A percentile compares a stretch with the other conserved stretches of the same genome.
Conservation (phyloP, 805 yeast species). For the Yarrowia keelungensis region DNA sequence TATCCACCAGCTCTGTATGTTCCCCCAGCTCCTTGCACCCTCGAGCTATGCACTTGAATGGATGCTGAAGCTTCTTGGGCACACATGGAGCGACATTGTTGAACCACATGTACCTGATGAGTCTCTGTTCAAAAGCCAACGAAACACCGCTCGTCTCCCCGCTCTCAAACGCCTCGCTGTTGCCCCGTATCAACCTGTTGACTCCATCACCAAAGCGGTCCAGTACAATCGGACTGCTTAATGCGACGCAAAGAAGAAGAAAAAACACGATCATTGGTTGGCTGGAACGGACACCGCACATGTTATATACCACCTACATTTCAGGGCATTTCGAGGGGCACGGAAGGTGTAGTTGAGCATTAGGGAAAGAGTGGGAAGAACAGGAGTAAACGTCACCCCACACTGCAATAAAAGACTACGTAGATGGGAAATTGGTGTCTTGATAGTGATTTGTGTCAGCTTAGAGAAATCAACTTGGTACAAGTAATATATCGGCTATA, state of each 20-base stretch:
- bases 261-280: constrained; percentile 11
- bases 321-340: constrained; percentile 20
- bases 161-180: constrained; percentile 10
- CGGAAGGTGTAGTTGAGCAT: constrained; percentile 2
- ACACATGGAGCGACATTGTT: constrained; percentile 34
- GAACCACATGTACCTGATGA: constrained; percentile 26
- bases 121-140: constrained; percentile 1
- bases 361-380: constrained; percentile 8
- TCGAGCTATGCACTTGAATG: constrained; percentile 14
- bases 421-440: not conserved
- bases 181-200: constrained; percentile 21
- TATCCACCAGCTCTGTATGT: constrained; percentile 23
- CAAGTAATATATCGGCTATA: no score
- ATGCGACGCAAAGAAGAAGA: not conserved
- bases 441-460: not conserved
- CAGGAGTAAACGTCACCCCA: not conserved
- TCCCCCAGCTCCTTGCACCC: constrained; percentile 17
- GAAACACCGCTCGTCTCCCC: not conserved
- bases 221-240: constrained; percentile 2
- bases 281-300: not conserved
- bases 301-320: not conserved
- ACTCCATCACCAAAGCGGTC: not conserved
- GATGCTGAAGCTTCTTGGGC: constrained; percentile 15
- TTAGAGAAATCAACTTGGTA: no score
- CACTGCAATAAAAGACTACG: not conserved